Evolutionary conservation across 108 stramenopile genomes (phyloP).

Genomic region (Mediolabrus comicus): DNA sequence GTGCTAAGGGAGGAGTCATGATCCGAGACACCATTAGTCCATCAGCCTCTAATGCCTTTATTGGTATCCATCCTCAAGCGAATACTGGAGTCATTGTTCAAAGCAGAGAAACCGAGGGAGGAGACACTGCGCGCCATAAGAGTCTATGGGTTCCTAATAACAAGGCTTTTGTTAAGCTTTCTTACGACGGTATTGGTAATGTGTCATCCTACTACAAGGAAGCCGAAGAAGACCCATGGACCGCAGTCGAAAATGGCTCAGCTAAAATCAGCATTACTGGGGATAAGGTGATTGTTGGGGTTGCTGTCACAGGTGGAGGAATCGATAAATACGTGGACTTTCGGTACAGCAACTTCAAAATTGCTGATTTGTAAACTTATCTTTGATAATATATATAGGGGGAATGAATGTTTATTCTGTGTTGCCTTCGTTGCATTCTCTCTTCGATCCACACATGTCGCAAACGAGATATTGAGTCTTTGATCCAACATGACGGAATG

Average conservation of each 20-base stretch:
- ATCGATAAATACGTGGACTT: not conserved
- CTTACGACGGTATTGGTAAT: not conserved
- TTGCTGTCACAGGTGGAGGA: not conserved
- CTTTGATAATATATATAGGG: not conserved
- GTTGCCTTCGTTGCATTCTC: not conserved
- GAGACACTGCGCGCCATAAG: not conserved
- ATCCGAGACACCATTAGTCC: not conserved
- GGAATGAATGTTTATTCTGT: not conserved
- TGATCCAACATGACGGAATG: conserved; percentile 14
- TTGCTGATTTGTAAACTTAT: not conserved
- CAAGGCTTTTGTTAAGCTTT: not conserved
- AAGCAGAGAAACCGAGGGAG: not conserved
- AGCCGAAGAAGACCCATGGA: not conserved
- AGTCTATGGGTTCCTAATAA: not conserved
- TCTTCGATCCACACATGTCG: conserved; percentile 28
- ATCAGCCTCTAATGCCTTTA: not conserved
- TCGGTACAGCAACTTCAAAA: not conserved
- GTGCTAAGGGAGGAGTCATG: not conserved
- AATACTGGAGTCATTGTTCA: not conserved
- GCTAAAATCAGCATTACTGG: not conserved
- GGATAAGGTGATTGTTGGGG: not conserved
- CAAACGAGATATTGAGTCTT: conserved; percentile 24
- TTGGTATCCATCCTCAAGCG: not conserved
- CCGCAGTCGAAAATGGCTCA: not conserved
- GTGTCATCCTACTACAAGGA: not conserved